A percentile compares a stretch with the other conserved stretches of the same genome.
phyloP scores from a whole-genome alignment of 2,329 filamentous ascomycete genomes.

The Trichoderma sp. region DNA sequence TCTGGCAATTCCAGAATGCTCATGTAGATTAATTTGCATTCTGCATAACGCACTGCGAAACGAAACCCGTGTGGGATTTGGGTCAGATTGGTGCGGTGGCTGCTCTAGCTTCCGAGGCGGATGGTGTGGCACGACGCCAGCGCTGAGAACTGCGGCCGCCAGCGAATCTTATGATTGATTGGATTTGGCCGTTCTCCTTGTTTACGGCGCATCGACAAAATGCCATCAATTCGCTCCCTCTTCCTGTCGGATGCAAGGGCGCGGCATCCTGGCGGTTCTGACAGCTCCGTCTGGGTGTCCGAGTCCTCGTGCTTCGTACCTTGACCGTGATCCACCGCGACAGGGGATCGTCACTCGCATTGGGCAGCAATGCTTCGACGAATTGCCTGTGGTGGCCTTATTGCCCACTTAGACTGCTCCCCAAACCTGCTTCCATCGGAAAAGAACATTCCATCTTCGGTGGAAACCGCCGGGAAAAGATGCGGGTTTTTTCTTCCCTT shows the following conservation, averaged over 20 bases:
- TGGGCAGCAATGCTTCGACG: constrained; percentile 24
- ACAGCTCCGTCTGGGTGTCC: background rate
- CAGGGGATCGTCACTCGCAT: constrained; percentile 5
- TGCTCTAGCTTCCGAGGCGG: background rate
- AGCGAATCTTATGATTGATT: background rate
- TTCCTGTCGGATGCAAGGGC: background rate
- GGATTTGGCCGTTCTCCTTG: background rate
- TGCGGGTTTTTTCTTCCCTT: background rate
- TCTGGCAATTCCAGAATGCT: background rate
- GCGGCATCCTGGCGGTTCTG: background rate
- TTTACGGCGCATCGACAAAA: background rate
- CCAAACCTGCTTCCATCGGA: background rate
- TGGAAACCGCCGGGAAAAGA: background rate
- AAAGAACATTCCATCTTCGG: background rate
- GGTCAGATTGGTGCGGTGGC: background rate
- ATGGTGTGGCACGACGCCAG: constrained; percentile 12
- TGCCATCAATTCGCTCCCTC: background rate
- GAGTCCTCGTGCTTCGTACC: background rate
- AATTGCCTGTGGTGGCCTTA: background rate
- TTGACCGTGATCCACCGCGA: constrained; percentile 5
- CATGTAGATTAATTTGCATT: background rate
- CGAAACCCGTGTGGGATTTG: background rate
- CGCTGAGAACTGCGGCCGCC: constrained; percentile 17
- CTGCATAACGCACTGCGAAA: background rate
- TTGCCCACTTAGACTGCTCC: constrained; percentile 5